Base-by-base conservation (phyloP, 768 basidiomycete genomes). In the Boletus huronensis region DNA sequence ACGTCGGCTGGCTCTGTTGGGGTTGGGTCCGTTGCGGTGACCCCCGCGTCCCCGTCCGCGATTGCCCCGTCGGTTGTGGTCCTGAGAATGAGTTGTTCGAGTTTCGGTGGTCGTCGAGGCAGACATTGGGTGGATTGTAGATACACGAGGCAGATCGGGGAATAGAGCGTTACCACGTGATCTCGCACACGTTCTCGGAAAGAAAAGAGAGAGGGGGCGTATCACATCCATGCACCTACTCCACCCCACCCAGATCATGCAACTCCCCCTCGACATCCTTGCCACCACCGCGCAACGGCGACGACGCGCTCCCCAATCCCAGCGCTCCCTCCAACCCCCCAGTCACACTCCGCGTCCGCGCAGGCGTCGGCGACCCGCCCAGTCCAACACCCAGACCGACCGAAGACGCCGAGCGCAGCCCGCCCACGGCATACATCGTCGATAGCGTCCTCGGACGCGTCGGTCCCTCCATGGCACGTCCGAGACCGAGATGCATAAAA, bases 341-440 rank as follows among this genome's bases (percentile, higher is more conserved):
- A n/a, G 10, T 42, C 38, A 32, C 25, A 14, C 51, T 42, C 3
- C 43, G 41, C 13, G 38, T 19, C 50, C 55, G 53, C 16, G 44
- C 62, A 47, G 56, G 29, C 6, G 59, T 57, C 19, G 64, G 38
- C 4, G 59, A 54, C 19, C 65, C 43, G 1, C 66, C 46, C 32
- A 61, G n/a, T 9, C 66, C 66, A 40, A 68, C 54, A 1, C 66
- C 59, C 35, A 67, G 31, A 19, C 63, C 55, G 9, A 74, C 61
- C 31, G 74, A 72, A 13, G 72, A 63, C 42, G n/a, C n/a, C n/a
- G 71, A 73, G 46, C 77, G 71, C 49, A 77, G 68, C 25, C 85
- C 84, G 16, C 84, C 84, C 2, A 87, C 67, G 73, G 80, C 79
- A 64, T 85, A 85, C 81, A 86, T 82, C 52, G 80, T 75, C 23